A percentile compares a stretch with the other conserved stretches of the same genome.
These are phyloP conservation scores for Sugiyamaella castrensis DNA, from an alignment of 1,139 yeast genomes.

Conservation along the genomic window DNA sequence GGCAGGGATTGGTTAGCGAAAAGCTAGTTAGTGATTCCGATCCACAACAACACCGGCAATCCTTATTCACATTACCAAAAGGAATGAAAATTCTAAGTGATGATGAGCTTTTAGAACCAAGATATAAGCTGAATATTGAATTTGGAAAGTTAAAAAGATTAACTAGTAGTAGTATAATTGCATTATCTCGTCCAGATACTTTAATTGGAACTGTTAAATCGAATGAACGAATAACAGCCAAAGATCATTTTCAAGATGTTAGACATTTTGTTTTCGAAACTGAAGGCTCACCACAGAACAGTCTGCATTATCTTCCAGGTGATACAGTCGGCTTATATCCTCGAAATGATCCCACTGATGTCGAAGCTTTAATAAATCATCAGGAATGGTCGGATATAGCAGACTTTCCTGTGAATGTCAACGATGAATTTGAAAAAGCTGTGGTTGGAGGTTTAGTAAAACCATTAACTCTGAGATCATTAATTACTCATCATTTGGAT, in stretches of 20 bases:
- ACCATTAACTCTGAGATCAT: conserved; percentile 60
- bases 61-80: conserved; percentile 7
- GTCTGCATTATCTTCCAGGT: conserved; percentile 59
- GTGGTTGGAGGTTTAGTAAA: conserved; percentile 57
- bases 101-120: conserved; percentile 44
- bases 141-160: conserved; percentile 30
- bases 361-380: conserved; percentile 58
- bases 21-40: not conserved
- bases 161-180: conserved; percentile 29
- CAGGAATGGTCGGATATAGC: conserved; percentile 76
- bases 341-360: conserved; percentile 59
- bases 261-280: conserved; percentile 61
- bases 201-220: conserved; percentile 43
- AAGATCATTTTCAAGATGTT: conserved; percentile 87
- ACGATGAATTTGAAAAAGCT: conserved; percentile 32
- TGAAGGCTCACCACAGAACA: conserved; percentile 28
- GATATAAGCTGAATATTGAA: conserved; percentile 33
- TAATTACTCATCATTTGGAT: conserved; percentile 80
- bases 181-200: conserved; percentile 34
- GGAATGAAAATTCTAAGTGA: conserved; percentile 1
- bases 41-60: too few relatives aligned
- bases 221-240: conserved; percentile 61
- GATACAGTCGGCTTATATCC: conserved; percentile 81
- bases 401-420: conserved; percentile 45
- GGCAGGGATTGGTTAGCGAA: conserved; percentile 52